Evolutionary conservation across 2,329 filamentous ascomycete genomes (phyloP).

Genomic region (Colletotrichum cereale): DNA sequence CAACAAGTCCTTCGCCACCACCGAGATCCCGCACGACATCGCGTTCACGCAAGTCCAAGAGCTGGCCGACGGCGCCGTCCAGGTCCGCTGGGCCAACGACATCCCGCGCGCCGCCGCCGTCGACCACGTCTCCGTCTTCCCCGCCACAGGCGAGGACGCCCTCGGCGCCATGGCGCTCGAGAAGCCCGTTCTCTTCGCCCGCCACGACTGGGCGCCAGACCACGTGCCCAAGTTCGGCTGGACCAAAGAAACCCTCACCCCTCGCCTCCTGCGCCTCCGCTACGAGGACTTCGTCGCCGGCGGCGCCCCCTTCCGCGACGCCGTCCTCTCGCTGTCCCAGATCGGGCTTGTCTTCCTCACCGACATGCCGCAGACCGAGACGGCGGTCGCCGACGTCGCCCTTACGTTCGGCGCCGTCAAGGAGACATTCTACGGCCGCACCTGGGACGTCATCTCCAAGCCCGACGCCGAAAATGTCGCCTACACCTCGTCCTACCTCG

Average conservation of each 20-base stretch:
- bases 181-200: background rate
- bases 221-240: constrained; percentile 48
- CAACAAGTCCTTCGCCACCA: constrained; percentile 66
- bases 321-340: constrained; percentile 71
- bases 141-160: constrained; percentile 45
- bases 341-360: constrained; percentile 84
- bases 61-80: constrained; percentile 57
- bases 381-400: constrained; percentile 76
- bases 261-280: constrained; percentile 68
- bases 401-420: constrained; percentile 81
- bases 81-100: constrained; percentile 70
- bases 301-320: constrained; percentile 68
- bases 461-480: constrained; percentile 91
- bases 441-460: constrained; percentile 89
- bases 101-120: constrained; percentile 49
- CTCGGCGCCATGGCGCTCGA: constrained; percentile 8
- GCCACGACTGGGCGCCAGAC: background rate
- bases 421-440: constrained; percentile 90
- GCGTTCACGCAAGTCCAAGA: constrained; percentile 48
- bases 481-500: constrained; percentile 84
- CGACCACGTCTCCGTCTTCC: constrained; percentile 53
- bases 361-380: constrained; percentile 76
- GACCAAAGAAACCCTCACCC: constrained; percentile 53
- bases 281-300: constrained; percentile 79
- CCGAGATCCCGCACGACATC: constrained; percentile 54